Evolutionary conservation across 805 yeast genomes (phyloP).

Genomic region (Wickerhamia fluorescens): DNA sequence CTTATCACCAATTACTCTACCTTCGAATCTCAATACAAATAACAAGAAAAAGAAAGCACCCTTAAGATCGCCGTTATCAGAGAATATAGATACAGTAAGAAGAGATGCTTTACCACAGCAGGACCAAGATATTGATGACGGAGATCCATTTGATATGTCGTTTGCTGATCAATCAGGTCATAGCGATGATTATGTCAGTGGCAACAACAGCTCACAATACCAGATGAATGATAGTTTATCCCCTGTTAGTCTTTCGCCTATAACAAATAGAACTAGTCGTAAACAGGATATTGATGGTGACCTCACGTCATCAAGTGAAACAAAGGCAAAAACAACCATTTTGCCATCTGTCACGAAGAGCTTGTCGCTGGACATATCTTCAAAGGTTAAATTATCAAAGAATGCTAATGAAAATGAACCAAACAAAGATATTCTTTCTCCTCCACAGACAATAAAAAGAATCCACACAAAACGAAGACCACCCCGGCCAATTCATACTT

Average conservation of each 20-base stretch:
- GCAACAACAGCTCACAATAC: too few relatives aligned
- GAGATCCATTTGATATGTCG: too few relatives aligned
- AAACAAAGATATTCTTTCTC: constrained; percentile 6
- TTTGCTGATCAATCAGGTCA: too few relatives aligned
- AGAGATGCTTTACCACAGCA: too few relatives aligned
- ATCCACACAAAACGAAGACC: constrained; percentile 2
- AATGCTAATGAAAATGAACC: too few relatives aligned
- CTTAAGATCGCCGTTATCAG: constrained; percentile 23
- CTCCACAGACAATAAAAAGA: constrained; percentile 9
- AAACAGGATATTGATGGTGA: too few relatives aligned
- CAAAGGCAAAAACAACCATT: too few relatives aligned
- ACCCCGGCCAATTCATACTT: background rate
- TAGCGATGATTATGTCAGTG: constrained; percentile 5
- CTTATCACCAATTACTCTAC: constrained; percentile 21
- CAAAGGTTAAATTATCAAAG: constrained; percentile 5
- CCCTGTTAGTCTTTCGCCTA: constrained; percentile 12
- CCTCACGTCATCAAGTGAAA: too few relatives aligned
- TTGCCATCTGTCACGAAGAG: constrained; percentile 23
- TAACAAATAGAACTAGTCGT: constrained; percentile 1
- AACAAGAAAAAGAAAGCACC: constrained; percentile 23
- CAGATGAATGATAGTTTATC: constrained; percentile 7
- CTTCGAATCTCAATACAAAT: constrained; percentile 10
- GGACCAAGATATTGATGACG: constrained; percentile 2
- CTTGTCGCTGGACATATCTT: constrained; percentile 23
- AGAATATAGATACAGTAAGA: constrained; percentile 4